These are phyloP conservation scores for Boletus sp. DNA, from an alignment of 768 basidiomycete species.

Conservation along the genomic window DNA sequence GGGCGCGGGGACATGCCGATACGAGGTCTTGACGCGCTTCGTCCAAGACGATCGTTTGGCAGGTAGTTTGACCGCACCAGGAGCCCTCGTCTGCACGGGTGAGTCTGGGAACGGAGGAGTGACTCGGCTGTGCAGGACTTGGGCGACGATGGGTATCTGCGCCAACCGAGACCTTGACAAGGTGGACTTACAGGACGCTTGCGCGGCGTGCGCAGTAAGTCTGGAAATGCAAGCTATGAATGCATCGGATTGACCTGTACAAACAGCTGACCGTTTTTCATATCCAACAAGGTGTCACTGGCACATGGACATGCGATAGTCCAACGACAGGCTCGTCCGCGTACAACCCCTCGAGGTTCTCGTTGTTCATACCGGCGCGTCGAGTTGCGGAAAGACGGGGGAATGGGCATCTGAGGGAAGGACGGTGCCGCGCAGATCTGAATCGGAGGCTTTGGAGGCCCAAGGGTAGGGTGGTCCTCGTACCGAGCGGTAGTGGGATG, in stretches of 20 bases:
- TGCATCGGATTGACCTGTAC: constrained; percentile 1
- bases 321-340: constrained; percentile 32
- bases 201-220: constrained; percentile 32
- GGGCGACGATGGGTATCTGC: neutral
- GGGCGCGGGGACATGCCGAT: constrained; percentile 26
- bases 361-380: constrained; percentile 32
- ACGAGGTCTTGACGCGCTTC: constrained; percentile 18
- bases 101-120: neutral
- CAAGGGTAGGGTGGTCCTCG: constrained; percentile 19
- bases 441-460: constrained; percentile 30
- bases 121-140: neutral
- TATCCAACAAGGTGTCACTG: constrained; percentile 23
- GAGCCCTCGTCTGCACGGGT: constrained; percentile 18
- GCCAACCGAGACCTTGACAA: constrained; percentile 27
- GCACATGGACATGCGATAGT: constrained; percentile 19
- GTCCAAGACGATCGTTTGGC: constrained; percentile 1
- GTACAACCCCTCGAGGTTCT: constrained; percentile 35
- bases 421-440: constrained; percentile 48
- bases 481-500: constrained; percentile 6
- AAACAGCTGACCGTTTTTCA: constrained; percentile 18
- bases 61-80: neutral
- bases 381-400: constrained; percentile 26
- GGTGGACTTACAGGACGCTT: constrained; percentile 27
- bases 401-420: constrained; percentile 13
- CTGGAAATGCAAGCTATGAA: constrained; percentile 17